phyloP scores from a whole-genome alignment of 192 early-diverging fungal species.

The Podila epicladia region DNA sequence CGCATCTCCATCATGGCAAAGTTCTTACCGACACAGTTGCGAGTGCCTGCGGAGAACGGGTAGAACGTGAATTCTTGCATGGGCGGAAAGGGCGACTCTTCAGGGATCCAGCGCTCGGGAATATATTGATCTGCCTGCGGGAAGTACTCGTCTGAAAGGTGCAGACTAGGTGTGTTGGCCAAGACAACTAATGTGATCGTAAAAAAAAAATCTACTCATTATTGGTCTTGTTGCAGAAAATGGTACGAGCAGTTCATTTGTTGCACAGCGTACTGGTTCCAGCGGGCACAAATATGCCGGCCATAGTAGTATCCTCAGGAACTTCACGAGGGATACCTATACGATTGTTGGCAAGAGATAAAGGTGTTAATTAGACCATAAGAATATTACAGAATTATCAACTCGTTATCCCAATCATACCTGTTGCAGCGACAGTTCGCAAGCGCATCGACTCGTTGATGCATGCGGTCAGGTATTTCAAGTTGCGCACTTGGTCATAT shows the following conservation, averaged over 20 bases:
- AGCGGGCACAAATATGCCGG: conserved; percentile 58
- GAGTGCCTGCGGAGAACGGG: conserved; percentile 56
- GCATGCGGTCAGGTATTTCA: conserved; percentile 57
- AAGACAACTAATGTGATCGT: not conserved
- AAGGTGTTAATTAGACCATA: too few relatives aligned
- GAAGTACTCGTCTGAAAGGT: conserved; percentile 46
- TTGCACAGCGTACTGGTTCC: conserved; percentile 19
- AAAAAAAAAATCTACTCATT: not conserved
- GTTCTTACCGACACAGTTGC: conserved; percentile 60
- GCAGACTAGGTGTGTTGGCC: conserved; percentile 24
- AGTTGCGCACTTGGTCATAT: conserved; percentile 53
- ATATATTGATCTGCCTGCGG: conserved; percentile 58
- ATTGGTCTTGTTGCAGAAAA: not conserved
- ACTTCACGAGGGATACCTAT: conserved; percentile 52
- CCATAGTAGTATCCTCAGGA: conserved; percentile 47
- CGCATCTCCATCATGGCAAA: conserved; percentile 64
- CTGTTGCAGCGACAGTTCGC: conserved; percentile 43
- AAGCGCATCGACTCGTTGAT: conserved; percentile 62
- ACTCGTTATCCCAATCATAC: not conserved
- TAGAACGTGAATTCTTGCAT: conserved; percentile 45
- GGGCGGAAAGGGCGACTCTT: conserved; percentile 15
- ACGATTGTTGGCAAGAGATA: not conserved
- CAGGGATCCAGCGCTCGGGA: conserved; percentile 61
- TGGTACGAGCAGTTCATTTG: not conserved
- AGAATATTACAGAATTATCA: not conserved